Base-by-base conservation (phyloP, 2,329 filamentous ascomycete species). In the Fusarium chuoi region DNA sequence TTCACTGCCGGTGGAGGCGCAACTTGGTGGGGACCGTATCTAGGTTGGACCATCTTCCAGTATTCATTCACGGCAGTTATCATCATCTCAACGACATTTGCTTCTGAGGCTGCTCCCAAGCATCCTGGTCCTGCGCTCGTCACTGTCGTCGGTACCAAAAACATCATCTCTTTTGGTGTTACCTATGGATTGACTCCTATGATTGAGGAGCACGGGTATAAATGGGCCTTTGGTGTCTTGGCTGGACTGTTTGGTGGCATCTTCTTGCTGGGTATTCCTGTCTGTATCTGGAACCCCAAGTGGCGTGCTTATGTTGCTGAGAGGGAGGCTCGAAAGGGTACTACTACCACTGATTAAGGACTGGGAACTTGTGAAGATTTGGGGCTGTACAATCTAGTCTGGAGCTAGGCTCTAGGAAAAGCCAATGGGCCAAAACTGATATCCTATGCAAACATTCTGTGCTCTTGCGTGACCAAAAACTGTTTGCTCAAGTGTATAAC, bases 201-300 rank as follows among this genome's bases (percentile, higher is more conserved):
- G 64, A 18, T 67, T 8, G 52, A 60, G n/a, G 44, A 46, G 12
- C 39, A 67, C 44, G 64, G 64, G 3, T 67, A 60, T 7, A 39
- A 52, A 11, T 67, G 52, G 52, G 64, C 64, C 5, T 67, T 67
- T 20, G n/a, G 62, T 6, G 52, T 67, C 3, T 38, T 67, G n/a
- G 54, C 66, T 24, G 59, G 42, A n/a, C 26, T 73, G 1, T 68
- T 73, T 38, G 70, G 38, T 11, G 70, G 36, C 17, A 74, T 74
- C n/a, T 74, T 74, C 15, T 12, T 68, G 17, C 39, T 74, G 10
- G 71, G 70, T 2, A 68, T 74, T 51, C 71, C 71, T 28, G 70
- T 74, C 11, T 74, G 68, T 42, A 44, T 71, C 2, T 58, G 62
- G 38, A 74, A 74, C 30, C 70, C 70, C 14, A 70, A 46, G 52